Evolutionary conservation across 1,284 basidiomycete species (phyloP).

Genomic region (Trametes versicolor): DNA sequence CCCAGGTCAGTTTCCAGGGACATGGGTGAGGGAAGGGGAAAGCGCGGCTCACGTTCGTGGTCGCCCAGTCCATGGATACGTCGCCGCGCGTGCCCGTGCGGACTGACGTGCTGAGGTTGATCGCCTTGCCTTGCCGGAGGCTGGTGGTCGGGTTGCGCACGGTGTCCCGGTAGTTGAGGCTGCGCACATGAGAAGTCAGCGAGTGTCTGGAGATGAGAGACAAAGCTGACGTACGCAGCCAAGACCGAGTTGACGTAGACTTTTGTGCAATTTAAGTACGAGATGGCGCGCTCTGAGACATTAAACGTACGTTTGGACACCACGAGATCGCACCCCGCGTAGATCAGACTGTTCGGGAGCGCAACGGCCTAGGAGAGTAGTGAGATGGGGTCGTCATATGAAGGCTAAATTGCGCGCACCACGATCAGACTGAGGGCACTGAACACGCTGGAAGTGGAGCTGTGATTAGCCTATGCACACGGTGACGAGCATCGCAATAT

Average conservation of each 20-base stretch:
- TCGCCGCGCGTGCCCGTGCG: slow-evolving; percentile 1
- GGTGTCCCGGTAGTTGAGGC: slow-evolving; percentile 2
- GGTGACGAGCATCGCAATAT: neutral
- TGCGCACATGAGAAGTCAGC: neutral
- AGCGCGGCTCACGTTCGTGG: neutral
- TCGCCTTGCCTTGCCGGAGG: neutral
- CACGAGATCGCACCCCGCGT: slow-evolving; percentile 13
- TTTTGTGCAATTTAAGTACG: neutral
- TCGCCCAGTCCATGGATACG: slow-evolving; percentile 2
- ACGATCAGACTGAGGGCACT: slow-evolving; percentile 15
- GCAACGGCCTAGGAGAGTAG: neutral
- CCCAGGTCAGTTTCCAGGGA: neutral
- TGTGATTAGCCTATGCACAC: neutral
- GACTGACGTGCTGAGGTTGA: slow-evolving; percentile 4
- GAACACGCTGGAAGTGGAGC: slow-evolving; percentile 8
- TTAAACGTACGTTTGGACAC: slow-evolving; percentile 16
- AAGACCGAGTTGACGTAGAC: slow-evolving; percentile 23
- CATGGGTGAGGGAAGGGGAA: neutral
- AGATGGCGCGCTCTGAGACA: too few species aligned
- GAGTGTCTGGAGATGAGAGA: neutral
- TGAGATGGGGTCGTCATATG: neutral
- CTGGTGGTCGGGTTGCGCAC: slow-evolving; percentile 1
- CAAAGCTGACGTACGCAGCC: slow-evolving; percentile 9
- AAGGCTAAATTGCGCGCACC: neutral
- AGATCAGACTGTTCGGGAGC: slow-evolving; percentile 7